These are phyloP conservation scores for Aspergillus thermomutatus DNA, from an alignment of 2,329 filamentous ascomycete genomes.

Conservation along the genomic window DNA sequence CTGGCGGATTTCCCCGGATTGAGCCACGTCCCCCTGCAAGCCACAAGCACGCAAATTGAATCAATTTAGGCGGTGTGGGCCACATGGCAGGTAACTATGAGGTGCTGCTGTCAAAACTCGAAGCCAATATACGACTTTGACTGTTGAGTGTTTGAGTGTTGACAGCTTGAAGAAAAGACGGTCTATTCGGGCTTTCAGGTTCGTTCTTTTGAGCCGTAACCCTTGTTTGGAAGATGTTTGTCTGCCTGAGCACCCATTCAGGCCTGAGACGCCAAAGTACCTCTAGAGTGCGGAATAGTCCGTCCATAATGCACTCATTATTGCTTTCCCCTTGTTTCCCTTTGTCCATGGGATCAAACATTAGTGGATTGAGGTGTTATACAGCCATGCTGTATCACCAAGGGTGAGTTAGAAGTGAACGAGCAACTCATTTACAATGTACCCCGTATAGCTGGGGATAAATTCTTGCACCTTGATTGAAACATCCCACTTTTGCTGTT, in stretches of 20 bases:
- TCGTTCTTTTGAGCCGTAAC: background rate
- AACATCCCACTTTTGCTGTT: background rate
- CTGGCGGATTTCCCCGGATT: background rate
- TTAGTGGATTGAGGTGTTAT: background rate
- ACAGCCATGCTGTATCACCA: background rate
- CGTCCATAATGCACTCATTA: background rate
- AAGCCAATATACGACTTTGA: background rate
- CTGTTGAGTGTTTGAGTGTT: background rate
- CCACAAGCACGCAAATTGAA: background rate
- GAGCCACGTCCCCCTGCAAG: background rate
- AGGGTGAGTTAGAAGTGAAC: background rate
- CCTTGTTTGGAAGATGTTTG: background rate
- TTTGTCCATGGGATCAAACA: background rate
- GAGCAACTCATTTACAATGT: background rate
- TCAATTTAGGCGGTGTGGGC: background rate
- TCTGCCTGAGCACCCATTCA: background rate
- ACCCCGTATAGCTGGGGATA: background rate
- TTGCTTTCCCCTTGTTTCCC: too few species aligned
- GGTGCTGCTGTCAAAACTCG: background rate
- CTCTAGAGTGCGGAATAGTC: background rate
- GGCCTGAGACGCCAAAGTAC: background rate
- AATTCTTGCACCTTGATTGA: background rate
- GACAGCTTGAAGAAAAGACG: background rate
- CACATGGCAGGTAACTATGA: background rate
- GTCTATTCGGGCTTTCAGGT: background rate